Conservation (phyloP, 352 stramenopile genomes). For the Phytophthora pluvialis region DNA sequence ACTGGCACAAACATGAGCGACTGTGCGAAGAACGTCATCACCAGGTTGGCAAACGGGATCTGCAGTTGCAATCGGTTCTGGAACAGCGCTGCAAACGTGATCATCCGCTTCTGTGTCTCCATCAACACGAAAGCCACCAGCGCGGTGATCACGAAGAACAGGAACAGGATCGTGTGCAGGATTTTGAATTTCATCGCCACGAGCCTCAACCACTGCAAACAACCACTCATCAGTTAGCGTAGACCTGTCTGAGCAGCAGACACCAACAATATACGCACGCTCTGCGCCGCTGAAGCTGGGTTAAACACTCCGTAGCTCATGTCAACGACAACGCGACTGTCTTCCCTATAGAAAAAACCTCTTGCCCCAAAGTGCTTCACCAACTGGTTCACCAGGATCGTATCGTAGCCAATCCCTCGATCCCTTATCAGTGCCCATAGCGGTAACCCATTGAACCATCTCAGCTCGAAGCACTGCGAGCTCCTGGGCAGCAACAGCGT, state of each 20-base stretch:
- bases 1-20: constrained; percentile 95
- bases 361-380: constrained; percentile 56
- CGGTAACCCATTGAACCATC: constrained; percentile 40
- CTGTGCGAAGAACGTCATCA: constrained; percentile 91
- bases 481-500: constrained; percentile 47
- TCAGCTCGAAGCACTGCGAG: constrained; percentile 59
- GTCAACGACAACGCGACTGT: constrained; percentile 64
- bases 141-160: constrained; percentile 95
- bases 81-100: constrained; percentile 93
- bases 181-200: constrained; percentile 89
- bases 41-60: constrained; percentile 74
- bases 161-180: constrained; percentile 90
- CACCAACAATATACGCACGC: constrained; percentile 30
- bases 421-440: constrained; percentile 59
- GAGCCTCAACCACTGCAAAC: constrained; percentile 38
- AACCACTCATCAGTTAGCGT: constrained; percentile 8
- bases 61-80: constrained; percentile 78
- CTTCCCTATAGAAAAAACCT: constrained; percentile 78
- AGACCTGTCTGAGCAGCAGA: not conserved
- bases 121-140: constrained; percentile 93
- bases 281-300: constrained; percentile 27
- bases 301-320: constrained; percentile 77
- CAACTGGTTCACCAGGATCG: constrained; percentile 94
- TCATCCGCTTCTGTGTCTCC: constrained; percentile 94
- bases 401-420: constrained; percentile 85